These are phyloP conservation scores for Pestalotiopsis sp. DNA, from an alignment of 2,329 filamentous ascomycete species.

Conservation along the genomic window DNA sequence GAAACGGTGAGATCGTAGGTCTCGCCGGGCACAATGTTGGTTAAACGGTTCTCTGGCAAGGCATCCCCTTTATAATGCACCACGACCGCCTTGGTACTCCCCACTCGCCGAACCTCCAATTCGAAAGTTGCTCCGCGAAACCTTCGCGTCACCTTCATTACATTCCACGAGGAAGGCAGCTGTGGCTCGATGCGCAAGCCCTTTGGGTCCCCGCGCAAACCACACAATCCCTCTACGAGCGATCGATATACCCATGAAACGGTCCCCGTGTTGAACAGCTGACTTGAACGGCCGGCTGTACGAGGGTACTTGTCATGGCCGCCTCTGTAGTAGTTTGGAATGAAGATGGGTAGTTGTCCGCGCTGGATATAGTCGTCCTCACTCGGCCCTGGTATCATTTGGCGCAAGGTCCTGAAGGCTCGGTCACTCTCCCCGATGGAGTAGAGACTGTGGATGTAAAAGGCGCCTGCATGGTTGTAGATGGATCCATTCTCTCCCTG, in stretches of 20 bases:
- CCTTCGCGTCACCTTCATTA: conserved; percentile 46
- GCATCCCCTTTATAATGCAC: conserved; percentile 40
- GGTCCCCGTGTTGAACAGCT: conserved; percentile 62
- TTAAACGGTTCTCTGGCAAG: conserved; percentile 44
- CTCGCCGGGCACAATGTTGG: conserved; percentile 41
- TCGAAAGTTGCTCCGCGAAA: conserved; percentile 56
- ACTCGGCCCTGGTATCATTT: conserved; percentile 56
- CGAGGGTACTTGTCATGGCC: conserved; percentile 50
- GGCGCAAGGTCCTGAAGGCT: conserved; percentile 52
- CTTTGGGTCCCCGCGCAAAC: conserved; percentile 50
- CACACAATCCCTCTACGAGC: conserved; percentile 58
- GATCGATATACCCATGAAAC: conserved; percentile 59
- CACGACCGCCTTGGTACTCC: conserved; percentile 40
- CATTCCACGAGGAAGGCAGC: conserved; percentile 52
- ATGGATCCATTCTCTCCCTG: conserved; percentile 61
- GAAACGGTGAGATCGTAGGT: conserved; percentile 48
- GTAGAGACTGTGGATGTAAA: conserved; percentile 59
- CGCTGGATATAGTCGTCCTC: conserved; percentile 53
- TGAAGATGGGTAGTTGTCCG: conserved; percentile 59
- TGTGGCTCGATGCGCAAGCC: conserved; percentile 52
- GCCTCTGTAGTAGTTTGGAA: conserved; percentile 62
- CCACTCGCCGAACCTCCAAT: conserved; percentile 43
- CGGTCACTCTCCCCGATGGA: conserved; percentile 50
- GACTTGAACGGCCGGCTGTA: conserved; percentile 58
- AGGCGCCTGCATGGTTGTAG: conserved; percentile 60